These are phyloP conservation scores for Naganishia vishniacii DNA, from an alignment of 768 basidiomycete species.

Conservation along the genomic window DNA sequence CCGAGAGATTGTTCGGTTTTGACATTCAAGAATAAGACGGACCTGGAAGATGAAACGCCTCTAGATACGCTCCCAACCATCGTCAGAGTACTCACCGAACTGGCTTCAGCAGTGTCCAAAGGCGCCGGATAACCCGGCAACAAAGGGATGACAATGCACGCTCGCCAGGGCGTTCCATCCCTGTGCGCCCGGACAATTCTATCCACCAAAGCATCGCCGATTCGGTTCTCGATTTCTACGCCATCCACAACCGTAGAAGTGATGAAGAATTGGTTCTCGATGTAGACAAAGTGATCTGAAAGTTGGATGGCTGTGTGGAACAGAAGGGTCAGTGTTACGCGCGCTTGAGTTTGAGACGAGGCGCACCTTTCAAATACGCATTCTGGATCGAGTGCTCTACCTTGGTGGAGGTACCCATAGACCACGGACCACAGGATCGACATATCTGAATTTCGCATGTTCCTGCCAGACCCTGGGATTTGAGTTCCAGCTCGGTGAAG, in stretches of 20 bases:
- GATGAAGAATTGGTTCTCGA: constrained; percentile 63
- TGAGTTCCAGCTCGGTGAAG: constrained; percentile 73
- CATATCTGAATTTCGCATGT: constrained; percentile 97
- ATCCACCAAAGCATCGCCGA: constrained; percentile 87
- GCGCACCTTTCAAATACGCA: constrained; percentile 77
- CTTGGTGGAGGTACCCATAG: constrained; percentile 76
- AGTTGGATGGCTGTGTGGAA: constrained; percentile 67
- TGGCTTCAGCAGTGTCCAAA: constrained; percentile 86
- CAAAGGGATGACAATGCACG: constrained; percentile 84
- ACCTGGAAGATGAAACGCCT: too few species aligned
- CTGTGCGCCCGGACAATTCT: constrained; percentile 82
- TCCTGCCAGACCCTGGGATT: constrained; percentile 75
- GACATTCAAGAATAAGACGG: constrained; percentile 91
- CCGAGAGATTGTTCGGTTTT: constrained; percentile 78
- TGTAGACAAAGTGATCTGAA: constrained; percentile 96
- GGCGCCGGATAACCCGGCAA: constrained; percentile 90
- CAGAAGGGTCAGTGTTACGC: too few species aligned
- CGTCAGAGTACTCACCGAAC: constrained; percentile 56
- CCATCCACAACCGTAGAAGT: constrained; percentile 70
- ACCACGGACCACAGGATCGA: constrained; percentile 93
- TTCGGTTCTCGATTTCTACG: constrained; percentile 80
- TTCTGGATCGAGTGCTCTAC: constrained; percentile 91
- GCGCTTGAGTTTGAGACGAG: too few species aligned
- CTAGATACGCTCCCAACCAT: constrained; percentile 45
- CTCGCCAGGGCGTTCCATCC: constrained; percentile 72